These are phyloP conservation scores for Lactifluus piperatus DNA, from an alignment of 768 basidiomycete genomes.

Conservation along the genomic window DNA sequence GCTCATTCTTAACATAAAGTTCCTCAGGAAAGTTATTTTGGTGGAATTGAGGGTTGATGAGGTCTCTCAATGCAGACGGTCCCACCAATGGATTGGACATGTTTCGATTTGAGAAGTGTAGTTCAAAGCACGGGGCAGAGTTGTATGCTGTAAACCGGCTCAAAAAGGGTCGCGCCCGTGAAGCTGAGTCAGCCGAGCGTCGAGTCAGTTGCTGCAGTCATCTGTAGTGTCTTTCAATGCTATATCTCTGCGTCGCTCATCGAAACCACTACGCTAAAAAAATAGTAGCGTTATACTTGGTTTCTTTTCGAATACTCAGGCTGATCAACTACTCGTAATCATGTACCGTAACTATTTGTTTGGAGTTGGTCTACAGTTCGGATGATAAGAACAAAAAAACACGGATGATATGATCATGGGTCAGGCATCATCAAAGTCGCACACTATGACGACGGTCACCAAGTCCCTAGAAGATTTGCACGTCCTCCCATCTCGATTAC, in stretches of 20 bases:
- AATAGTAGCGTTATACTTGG: too few species aligned
- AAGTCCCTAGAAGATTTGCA: slow-evolving; percentile 28
- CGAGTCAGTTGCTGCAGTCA: too few species aligned
- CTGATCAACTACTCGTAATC: too few species aligned
- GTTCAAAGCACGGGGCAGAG: background rate
- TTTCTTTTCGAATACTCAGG: too few species aligned
- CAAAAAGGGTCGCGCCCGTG: background rate
- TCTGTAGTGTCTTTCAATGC: too few species aligned
- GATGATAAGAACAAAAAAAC: background rate
- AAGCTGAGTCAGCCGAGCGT: background rate
- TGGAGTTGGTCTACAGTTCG: background rate
- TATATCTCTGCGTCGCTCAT: too few species aligned
- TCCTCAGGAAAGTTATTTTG: slow-evolving; percentile 87
- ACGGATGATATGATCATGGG: too few species aligned
- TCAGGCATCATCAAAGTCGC: background rate
- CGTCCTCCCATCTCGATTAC: slow-evolving; percentile 22
- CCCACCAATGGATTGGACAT: slow-evolving; percentile 26
- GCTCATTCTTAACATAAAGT: slow-evolving; percentile 67
- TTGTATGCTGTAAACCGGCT: background rate
- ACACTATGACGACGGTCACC: slow-evolving; percentile 6
- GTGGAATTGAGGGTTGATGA: slow-evolving; percentile 86
- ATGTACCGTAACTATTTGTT: background rate
- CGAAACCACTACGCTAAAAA: too few species aligned
- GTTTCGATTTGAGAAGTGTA: slow-evolving; percentile 3
- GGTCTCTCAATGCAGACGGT: slow-evolving; percentile 37